Evolutionary conservation across 164 flowering plant species (phyloP).

Genomic region (Stephania yunnanensis): DNA sequence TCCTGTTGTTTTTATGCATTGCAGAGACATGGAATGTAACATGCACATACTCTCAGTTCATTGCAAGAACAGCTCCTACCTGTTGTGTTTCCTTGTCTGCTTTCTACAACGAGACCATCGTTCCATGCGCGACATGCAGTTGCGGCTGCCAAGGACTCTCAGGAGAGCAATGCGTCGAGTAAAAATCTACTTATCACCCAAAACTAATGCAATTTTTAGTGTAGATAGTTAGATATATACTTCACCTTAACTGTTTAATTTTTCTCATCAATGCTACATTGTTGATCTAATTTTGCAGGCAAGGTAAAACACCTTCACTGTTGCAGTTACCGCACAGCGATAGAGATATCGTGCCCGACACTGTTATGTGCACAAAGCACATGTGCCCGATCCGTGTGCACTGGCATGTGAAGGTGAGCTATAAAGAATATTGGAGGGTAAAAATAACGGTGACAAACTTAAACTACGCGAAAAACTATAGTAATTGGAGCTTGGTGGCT

Average conservation of each 20-base stretch:
- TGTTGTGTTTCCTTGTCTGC: slow-evolving; percentile 80
- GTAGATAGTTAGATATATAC: background rate
- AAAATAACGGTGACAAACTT: slow-evolving; percentile 60
- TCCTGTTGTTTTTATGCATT: slow-evolving; percentile 3
- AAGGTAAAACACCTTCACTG: slow-evolving; percentile 26
- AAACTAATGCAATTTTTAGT: background rate
- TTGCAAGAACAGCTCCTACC: slow-evolving; percentile 42
- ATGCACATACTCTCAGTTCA: slow-evolving; percentile 53
- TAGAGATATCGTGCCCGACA: slow-evolving; percentile 15
- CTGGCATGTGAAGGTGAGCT: slow-evolving; percentile 78
- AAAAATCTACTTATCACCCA: background rate
- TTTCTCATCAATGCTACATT: background rate
- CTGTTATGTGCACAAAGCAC: slow-evolving; percentile 53
- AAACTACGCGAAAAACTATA: slow-evolving; percentile 50
- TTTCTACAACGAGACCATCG: slow-evolving; percentile 52
- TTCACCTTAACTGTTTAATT: background rate
- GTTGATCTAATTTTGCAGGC: slow-evolving; percentile 25
- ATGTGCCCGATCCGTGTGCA: slow-evolving; percentile 81
- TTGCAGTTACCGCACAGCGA: slow-evolving; percentile 29
- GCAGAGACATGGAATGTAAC: slow-evolving; percentile 68
- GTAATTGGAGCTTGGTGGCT: slow-evolving; percentile 62
- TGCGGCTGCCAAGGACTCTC: slow-evolving; percentile 51
- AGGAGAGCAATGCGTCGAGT: slow-evolving; percentile 44
- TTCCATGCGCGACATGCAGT: slow-evolving; percentile 63
- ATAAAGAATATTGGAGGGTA: slow-evolving; percentile 65